Evolutionary conservation across 176 grass and related monocot genomes (phyloP).

Genomic region (Zoysia pacifica): DNA sequence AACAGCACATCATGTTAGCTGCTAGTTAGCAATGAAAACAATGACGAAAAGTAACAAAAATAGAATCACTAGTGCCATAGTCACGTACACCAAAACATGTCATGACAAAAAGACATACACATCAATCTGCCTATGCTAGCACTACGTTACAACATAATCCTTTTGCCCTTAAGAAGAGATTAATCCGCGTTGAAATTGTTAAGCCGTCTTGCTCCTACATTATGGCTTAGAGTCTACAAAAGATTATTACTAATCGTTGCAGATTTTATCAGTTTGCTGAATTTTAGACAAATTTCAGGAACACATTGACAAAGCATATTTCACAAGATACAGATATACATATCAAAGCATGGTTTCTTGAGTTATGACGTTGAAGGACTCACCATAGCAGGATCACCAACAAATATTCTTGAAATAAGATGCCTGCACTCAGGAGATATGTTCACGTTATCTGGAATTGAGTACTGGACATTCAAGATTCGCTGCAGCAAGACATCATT

Average conservation of each 20-base stretch:
- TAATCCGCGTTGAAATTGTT: not conserved
- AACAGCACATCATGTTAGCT: not conserved
- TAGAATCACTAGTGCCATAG: not conserved
- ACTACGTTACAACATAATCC: not conserved
- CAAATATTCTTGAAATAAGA: constrained; percentile 71
- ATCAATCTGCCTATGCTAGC: not conserved
- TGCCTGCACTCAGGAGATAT: constrained; percentile 67
- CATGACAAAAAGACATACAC: not conserved
- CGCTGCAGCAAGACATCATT: constrained; percentile 51
- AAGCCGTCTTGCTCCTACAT: constrained; percentile 5
- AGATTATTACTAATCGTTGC: constrained; percentile 5
- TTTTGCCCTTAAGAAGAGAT: not conserved
- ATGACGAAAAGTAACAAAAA: not conserved
- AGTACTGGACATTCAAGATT: constrained; percentile 73
- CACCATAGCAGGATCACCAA: constrained; percentile 65
- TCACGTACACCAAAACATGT: not conserved
- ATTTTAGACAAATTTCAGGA: constrained; percentile 14
- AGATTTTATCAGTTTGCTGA: not conserved
- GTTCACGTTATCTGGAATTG: constrained; percentile 72
- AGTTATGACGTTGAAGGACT: constrained; percentile 32
- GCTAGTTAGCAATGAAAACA: not conserved
- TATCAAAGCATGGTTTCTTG: constrained; percentile 3
- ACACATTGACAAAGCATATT: not conserved
- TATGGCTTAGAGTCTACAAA: not conserved
- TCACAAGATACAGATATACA: constrained; percentile 2